phyloP scores from a whole-genome alignment of 768 basidiomycete species.

The Crassisporium funariophilum region DNA sequence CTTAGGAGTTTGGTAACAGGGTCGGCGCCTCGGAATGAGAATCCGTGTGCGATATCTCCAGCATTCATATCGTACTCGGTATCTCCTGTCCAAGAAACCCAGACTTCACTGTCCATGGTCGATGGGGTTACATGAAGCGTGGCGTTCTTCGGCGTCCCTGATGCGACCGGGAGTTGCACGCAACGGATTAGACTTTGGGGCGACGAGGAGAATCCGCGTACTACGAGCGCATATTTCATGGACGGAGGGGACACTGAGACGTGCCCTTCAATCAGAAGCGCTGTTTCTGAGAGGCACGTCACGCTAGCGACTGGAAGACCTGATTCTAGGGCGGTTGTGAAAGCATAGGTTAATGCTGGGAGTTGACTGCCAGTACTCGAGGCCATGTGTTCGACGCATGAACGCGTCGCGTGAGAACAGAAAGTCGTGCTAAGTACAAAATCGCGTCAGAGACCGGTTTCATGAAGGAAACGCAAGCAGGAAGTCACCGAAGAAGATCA shows the following conservation, averaged over 20 bases:
- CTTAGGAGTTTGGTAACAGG: slow-evolving; percentile 40
- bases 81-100: slow-evolving; percentile 73
- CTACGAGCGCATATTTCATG: slow-evolving; percentile 72
- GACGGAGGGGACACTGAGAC: slow-evolving; percentile 46
- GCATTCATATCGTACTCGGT: slow-evolving; percentile 69
- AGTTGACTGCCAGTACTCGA: slow-evolving; percentile 10
- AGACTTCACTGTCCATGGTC: slow-evolving; percentile 51
- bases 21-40: slow-evolving; percentile 65
- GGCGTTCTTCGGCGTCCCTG: slow-evolving; percentile 40
- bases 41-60: slow-evolving; percentile 55
- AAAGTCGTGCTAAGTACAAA: slow-evolving; percentile 47
- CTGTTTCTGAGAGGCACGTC: slow-evolving; percentile 57
- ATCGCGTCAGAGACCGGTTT: slow-evolving; percentile 15
- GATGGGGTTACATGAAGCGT: slow-evolving; percentile 44
- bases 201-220: slow-evolving; percentile 41
- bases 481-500: slow-evolving; percentile 51
- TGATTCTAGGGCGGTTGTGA: slow-evolving; percentile 44
- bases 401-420: slow-evolving; percentile 65
- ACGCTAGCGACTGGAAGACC: slow-evolving; percentile 59
- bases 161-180: slow-evolving; percentile 32
- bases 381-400: slow-evolving; percentile 62
- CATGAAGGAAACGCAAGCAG: no score
- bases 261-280: slow-evolving; percentile 56
- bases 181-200: slow-evolving; percentile 28
- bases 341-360: slow-evolving; percentile 44